Evolutionary conservation across 768 basidiomycete species (phyloP), one percentile per base, ranked within the genome.

Genomic region (Leccinum pellstonianum): DNA sequence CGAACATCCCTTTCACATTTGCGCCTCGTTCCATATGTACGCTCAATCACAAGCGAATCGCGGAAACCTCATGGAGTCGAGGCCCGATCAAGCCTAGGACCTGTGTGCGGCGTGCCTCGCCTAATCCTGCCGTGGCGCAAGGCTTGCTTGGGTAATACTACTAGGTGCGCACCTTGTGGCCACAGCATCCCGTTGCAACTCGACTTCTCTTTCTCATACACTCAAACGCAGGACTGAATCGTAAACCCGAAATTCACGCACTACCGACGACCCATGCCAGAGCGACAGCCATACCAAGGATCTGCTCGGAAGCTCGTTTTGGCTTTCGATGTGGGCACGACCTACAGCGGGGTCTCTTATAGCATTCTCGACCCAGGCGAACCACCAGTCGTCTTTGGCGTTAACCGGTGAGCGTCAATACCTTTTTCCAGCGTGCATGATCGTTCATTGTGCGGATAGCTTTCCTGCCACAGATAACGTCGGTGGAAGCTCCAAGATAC

Each of bases 321-420:
- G 25, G 81, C 81, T 0, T 80, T 84, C 38, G 83, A 84, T 57
- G 67, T 84, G 2, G 83, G 83, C 8, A 84, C 80, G 1, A 83
- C 80, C 3, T 82, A 70, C 51, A 82, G 81, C 35, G 80, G 80
- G 4, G 72, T 83, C 9, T 80, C 79, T 0, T 83, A 83, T 60
- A 64, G 69, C 46, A 66, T 74, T 38, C 72, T 74, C 17, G 64
- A 66, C 52, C 72, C 73, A 35, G 73, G 70, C 7, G 68, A 75
- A 41, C 62, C 64, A 33, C 70, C 70, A 2, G 46, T 66, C 33
- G 49, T 67, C 37, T 59, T 38, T 33, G 61, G 68, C 11, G 66
- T 69, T 7, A 63, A 65, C 31, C 66, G 72, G 73, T 74, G 37
- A 56, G 68, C 12, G 11, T 25, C 6, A 1, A 41, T 21, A 9